Evolutionary conservation across 1,139 yeast species (phyloP).

Genomic region (Yarrowia galli): DNA sequence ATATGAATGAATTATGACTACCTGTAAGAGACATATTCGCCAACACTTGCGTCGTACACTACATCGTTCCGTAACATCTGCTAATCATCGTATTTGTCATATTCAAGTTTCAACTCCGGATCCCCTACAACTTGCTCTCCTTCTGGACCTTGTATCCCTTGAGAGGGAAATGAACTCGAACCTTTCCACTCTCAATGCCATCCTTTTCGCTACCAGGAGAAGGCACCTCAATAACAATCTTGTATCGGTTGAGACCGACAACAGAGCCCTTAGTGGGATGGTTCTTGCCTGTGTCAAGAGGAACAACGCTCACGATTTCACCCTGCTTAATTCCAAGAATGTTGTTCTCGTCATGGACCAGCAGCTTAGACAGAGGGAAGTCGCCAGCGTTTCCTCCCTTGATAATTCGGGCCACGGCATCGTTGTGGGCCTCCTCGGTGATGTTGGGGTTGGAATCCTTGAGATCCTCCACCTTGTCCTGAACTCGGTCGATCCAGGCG

Average conservation of each 20-base stretch:
- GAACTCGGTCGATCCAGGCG: slow-evolving; percentile 35
- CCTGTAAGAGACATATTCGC: too few relatives aligned
- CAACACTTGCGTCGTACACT: neutral
- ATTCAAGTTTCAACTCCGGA: too few relatives aligned
- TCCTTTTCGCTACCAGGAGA: slow-evolving; percentile 31
- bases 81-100: too few relatives aligned
- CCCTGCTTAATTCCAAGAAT: slow-evolving; percentile 11
- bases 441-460: slow-evolving; percentile 16
- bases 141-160: slow-evolving; percentile 24
- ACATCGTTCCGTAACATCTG: too few relatives aligned
- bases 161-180: slow-evolving; percentile 30
- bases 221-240: slow-evolving; percentile 37
- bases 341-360: slow-evolving; percentile 22
- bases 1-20: slow-evolving; percentile 56
- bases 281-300: slow-evolving; percentile 35
- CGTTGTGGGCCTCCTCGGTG: slow-evolving; percentile 20
- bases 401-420: slow-evolving; percentile 22
- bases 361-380: slow-evolving; percentile 35
- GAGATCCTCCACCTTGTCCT: slow-evolving; percentile 24
- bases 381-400: slow-evolving; percentile 31
- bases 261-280: slow-evolving; percentile 35
- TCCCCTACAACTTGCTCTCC: slow-evolving; percentile 40
- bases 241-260: slow-evolving; percentile 23
- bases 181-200: slow-evolving; percentile 25
- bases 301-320: slow-evolving; percentile 26